Base-by-base conservation (phyloP, 73 alveolate genomes). In the Tetrahymena borealis region DNA sequence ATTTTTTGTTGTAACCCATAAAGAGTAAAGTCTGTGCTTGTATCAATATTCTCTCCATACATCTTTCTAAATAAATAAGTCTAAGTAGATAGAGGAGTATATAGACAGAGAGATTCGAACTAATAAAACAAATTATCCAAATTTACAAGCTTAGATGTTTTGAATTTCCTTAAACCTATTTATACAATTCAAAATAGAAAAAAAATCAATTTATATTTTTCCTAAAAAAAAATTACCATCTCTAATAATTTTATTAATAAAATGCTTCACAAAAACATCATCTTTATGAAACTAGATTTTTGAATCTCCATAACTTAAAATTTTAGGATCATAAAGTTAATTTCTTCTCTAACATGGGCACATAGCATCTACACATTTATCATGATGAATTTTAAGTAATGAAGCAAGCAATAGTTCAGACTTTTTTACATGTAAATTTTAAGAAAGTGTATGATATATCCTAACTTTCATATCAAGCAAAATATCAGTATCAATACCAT, bases 321-420 rank as follows among this genome's bases (percentile, higher is more conserved):
- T 60, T 60, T 92, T 92, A 37, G 95, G 95, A 38, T 92, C 95
- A 28, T 42, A 42, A 11, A 92, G 90, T 28, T 37, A 33, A 78
- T 85, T 92, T 78, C 95, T 78, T 78, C 90, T 92, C 36, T 78
- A 78, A 16, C 95, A 92, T 35, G 95, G 95, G 39, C 95, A 92
- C 41, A 91, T 92, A 8, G 32, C 33, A 37, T 78, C 90, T 36
- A 13, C 38, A 39, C 95, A 92, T 78, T 92, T 92, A 11, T 92
- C 95, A 38, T 79, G 90, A 38, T 92, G 95, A 8, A 92, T 92
- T 31, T 92, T 92, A 37, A 92, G 91, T 78, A 92, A 78, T 33
- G 95, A 92, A 32, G 95, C 95, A 32, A 92, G 90, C 15, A 92
- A 79, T 7, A 92, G 90, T 78, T 92, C 95, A 38, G 78, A 78